Evolutionary conservation across 495 filamentous ascomycete genomes (phyloP), one percentile per base, ranked within the genome.

Genomic region (Xylaria castorea): DNA sequence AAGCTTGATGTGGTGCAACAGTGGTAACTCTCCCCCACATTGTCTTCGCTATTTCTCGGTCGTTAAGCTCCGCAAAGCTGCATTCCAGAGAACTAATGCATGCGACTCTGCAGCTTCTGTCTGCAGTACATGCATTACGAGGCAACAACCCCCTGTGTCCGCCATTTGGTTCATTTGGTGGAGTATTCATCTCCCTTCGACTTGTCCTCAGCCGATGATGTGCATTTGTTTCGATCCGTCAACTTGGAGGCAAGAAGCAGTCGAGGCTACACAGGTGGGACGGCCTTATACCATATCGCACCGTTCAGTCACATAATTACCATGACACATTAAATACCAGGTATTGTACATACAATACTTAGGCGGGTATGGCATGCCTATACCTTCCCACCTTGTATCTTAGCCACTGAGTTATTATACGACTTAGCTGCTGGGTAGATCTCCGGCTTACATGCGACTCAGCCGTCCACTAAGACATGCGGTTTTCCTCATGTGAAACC

Each of bases 161-260:
- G 32, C 8, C 30, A 3, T 16, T 32, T 34, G 3, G 2, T 18
- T 11, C 3, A 34, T 40, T 40, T 7, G 38, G 57, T 61, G 57
- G 57, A 3, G 18, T 20, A n/a, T 22, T 61, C 57, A 61, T 61
- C 58, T 61, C 58, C 58, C 58, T 9, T 61, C 58, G 20, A 38
- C 58, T 38, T 61, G 58, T 40, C 58, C 30, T 32, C 53, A 4
- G 8, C 53, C 53, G 53, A 70, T 70, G 67, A 62, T 70, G 55
- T 70, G 67, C 67, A 38, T 50, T 61, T 20, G 38, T 18, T 48
- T 38, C 67, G 53, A 70, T 62, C 55, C 34, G 53, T 42, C 22
- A 61, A 14, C 40, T 25, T 46, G n/a, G 30, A 25, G 42, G 18
- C 34, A 38, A 16, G 48, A 40, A 38, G 9, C 12, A 16, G n/a